Percentiles rank a stretch among this genome's conserved stretches.
Conservation (phyloP, 108 stramenopile genomes). For the Aurantiochytrium sp. region DNA sequence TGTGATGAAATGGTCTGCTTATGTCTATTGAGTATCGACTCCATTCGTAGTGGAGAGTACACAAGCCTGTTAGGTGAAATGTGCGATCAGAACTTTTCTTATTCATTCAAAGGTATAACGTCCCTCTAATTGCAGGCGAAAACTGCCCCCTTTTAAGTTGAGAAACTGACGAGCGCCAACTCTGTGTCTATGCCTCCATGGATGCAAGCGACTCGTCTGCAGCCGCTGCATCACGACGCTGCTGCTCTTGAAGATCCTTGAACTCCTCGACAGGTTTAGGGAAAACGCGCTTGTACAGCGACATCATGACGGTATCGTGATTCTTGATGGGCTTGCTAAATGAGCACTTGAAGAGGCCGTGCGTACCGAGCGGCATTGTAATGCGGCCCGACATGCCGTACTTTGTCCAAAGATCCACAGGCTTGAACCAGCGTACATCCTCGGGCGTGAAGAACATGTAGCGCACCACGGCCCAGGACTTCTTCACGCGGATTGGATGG, state of each 20-base stretch:
- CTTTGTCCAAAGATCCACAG: constrained; percentile 86
- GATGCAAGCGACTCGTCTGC: too few relatives aligned
- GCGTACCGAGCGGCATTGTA: constrained; percentile 86
- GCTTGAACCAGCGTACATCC: constrained; percentile 96
- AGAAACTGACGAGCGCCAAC: too few relatives aligned
- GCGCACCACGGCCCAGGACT: constrained; percentile 88
- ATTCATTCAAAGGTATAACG: too few relatives aligned
- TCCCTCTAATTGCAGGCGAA: too few relatives aligned
- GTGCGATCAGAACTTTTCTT: too few relatives aligned
- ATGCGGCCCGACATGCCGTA: constrained; percentile 93
- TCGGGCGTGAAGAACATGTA: constrained; percentile 98
- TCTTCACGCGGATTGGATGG: constrained; percentile 88
- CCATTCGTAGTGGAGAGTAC: too few relatives aligned
- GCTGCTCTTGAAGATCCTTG: not conserved
- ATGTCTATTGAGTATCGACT: too few relatives aligned
- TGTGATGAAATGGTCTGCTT: too few relatives aligned
- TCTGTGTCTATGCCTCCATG: not conserved
- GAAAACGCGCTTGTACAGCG: constrained; percentile 92
- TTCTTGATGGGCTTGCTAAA: constrained; percentile 93
- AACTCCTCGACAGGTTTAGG: constrained; percentile 52
- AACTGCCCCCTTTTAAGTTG: too few relatives aligned
- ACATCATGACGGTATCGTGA: constrained; percentile 92
- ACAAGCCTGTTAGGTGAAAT: too few relatives aligned
- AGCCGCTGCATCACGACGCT: not conserved
- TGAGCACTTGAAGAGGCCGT: constrained; percentile 96